Percentiles rank a stretch among this genome's conserved stretches.
phyloP scores from a whole-genome alignment of 2,329 filamentous ascomycete species.

The Aspergillus uvarum region DNA sequence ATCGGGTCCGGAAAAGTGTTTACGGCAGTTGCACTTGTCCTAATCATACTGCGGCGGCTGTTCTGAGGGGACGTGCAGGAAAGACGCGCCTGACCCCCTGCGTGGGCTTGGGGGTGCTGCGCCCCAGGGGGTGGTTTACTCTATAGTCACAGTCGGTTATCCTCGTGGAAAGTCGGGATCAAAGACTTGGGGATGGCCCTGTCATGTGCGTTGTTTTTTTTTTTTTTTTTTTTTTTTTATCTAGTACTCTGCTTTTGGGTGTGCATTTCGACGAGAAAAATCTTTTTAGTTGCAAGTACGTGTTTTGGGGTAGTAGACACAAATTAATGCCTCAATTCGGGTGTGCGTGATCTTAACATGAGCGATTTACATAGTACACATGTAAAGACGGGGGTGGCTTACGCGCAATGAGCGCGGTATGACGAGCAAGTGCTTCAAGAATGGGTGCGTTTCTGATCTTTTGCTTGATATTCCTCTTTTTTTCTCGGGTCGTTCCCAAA shows the following conservation, averaged over 20 bases:
- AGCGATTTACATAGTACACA: not conserved
- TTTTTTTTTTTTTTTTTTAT: not conserved
- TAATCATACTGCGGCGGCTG: too few relatives aligned
- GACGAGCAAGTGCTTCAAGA: not conserved
- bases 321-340: not conserved
- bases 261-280: not conserved
- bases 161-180: constrained; percentile 1
- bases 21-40: too few relatives aligned
- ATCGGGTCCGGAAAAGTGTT: not conserved
- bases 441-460: too few relatives aligned
- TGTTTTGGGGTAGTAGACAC: too few relatives aligned
- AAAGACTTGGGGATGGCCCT: not conserved
- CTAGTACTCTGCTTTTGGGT: too few relatives aligned
- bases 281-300: not conserved
- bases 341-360: not conserved
- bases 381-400: not conserved
- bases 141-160: not conserved
- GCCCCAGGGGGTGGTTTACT: not conserved
- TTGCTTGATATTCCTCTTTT: not conserved
- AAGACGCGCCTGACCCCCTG: not conserved
- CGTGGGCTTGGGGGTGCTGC: not conserved
- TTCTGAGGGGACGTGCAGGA: not conserved
- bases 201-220: constrained; percentile 2
- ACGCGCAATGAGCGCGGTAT: not conserved
- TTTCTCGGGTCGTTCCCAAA: not conserved